Percentiles rank a stretch among this genome's conserved stretches.
These are phyloP conservation scores for Cryomyces minteri DNA, from an alignment of 495 filamentous ascomycete species.

Conservation along the genomic window DNA sequence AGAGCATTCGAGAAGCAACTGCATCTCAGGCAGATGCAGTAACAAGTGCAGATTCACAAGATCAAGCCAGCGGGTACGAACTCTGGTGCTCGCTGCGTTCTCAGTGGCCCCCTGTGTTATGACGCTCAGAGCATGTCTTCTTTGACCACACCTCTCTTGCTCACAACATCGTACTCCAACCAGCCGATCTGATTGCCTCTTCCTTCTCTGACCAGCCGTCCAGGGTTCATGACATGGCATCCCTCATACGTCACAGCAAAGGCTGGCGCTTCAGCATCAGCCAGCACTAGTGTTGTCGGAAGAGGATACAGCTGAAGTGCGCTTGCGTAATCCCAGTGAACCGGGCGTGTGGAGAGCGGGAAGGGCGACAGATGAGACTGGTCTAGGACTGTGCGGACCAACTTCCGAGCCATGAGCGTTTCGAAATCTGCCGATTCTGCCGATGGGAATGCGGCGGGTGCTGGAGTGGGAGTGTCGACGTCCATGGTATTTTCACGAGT, in stretches of 20 bases:
- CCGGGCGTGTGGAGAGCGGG: conserved; percentile 50
- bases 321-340: conserved; percentile 71
- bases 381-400: conserved; percentile 85
- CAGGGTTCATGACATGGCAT: conserved; percentile 92
- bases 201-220: conserved; percentile 44
- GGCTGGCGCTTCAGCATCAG: conserved; percentile 59
- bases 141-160: conserved; percentile 33
- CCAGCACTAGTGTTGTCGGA: conserved; percentile 63
- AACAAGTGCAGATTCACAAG: no score
- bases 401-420: conserved; percentile 39
- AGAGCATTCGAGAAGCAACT: no score
- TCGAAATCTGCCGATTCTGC: conserved; percentile 12
- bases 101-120: no score
- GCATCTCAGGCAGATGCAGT: no score
- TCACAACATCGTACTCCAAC: conserved; percentile 65
- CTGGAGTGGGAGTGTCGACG: not conserved
- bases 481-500: not conserved
- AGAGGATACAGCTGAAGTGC: conserved; percentile 71
- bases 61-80: no score
- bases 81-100: no score
- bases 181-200: conserved; percentile 37
- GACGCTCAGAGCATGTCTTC: conserved; percentile 11
- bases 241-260: conserved; percentile 86
- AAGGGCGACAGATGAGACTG: conserved; percentile 83
- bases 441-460: not conserved